Percentiles rank a stretch among this genome's conserved stretches.
phyloP scores from a whole-genome alignment of 2,329 filamentous ascomycete species.

The Neofusicoccum umdonicola region DNA sequence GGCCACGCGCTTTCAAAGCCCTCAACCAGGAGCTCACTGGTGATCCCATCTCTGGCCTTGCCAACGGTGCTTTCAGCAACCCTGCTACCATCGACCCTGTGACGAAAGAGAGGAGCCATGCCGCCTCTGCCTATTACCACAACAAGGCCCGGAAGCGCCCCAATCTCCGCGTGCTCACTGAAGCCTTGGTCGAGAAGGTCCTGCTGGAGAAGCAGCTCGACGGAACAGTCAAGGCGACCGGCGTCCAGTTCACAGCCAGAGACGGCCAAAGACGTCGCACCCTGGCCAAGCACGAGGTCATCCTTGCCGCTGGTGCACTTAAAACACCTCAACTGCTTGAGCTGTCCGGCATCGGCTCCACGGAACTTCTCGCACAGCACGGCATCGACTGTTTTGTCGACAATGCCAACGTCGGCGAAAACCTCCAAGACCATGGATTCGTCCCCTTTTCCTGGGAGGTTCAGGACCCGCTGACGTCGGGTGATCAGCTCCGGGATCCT shows the following conservation, averaged over 20 bases:
- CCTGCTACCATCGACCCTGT: conserved; percentile 12
- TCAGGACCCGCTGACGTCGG: conserved; percentile 22
- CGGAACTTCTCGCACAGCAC: not conserved
- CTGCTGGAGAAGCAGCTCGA: conserved; percentile 14
- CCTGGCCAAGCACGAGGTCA: conserved; percentile 30
- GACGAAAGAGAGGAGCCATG: conserved; percentile 12
- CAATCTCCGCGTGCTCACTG: conserved; percentile 16
- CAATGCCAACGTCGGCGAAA: conserved; percentile 21
- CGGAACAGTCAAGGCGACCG: not conserved
- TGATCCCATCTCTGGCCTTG: conserved; percentile 19
- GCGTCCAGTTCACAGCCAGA: conserved; percentile 7
- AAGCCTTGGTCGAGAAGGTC: conserved; percentile 17
- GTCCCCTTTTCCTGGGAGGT: not conserved
- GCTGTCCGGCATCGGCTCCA: conserved; percentile 31
- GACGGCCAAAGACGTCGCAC: conserved; percentile 17
- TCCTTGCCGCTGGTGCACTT: conserved; percentile 28
- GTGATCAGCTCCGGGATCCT: conserved; percentile 27
- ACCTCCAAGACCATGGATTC: conserved; percentile 20
- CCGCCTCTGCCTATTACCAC: conserved; percentile 17
- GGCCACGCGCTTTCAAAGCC: conserved; percentile 21
- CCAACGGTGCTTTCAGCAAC: conserved; percentile 18
- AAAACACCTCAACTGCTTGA: conserved; percentile 33
- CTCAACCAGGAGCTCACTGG: conserved; percentile 19
- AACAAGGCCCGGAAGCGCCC: not conserved
- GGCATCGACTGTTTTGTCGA: conserved; percentile 18